These are phyloP conservation scores for Cladosporium halotolerans DNA, from an alignment of 2,329 filamentous ascomycete species.

Conservation along the genomic window DNA sequence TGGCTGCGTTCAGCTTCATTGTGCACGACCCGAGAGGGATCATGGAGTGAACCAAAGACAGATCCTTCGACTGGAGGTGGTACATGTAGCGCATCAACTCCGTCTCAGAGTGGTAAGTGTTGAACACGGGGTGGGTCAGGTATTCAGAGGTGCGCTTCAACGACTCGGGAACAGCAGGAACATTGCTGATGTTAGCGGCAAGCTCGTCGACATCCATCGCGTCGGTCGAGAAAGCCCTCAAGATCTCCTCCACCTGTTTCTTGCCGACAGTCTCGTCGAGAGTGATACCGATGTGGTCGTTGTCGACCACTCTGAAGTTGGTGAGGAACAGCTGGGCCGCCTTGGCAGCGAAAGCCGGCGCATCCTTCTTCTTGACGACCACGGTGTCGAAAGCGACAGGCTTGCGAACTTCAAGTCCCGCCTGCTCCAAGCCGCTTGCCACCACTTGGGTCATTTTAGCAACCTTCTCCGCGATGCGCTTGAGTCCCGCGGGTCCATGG, in stretches of 20 bases:
- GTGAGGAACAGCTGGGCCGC: constrained; percentile 49
- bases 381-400: constrained; percentile 69
- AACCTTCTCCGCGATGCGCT: constrained; percentile 72
- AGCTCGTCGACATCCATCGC: constrained; percentile 30
- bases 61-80: constrained; percentile 86
- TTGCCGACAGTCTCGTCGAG: constrained; percentile 66
- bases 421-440: constrained; percentile 42
- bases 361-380: constrained; percentile 50
- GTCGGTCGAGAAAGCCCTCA: constrained; percentile 50
- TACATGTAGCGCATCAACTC: constrained; percentile 90
- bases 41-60: constrained; percentile 94
- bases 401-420: constrained; percentile 44
- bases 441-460: constrained; percentile 65
- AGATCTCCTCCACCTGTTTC: constrained; percentile 51
- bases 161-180: constrained; percentile 44
- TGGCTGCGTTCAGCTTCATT: constrained; percentile 94
- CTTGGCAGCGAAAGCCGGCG: constrained; percentile 44
- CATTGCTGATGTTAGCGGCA: constrained; percentile 25
- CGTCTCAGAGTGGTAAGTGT: constrained; percentile 89
- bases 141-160: constrained; percentile 69
- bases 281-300: constrained; percentile 63
- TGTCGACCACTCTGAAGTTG: constrained; percentile 58
- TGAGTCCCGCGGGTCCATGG: constrained; percentile 79
- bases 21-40: constrained; percentile 95
- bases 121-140: constrained; percentile 89